phyloP scores from a whole-genome alignment of 106 monocot species.

The Chionographis japonica region DNA sequence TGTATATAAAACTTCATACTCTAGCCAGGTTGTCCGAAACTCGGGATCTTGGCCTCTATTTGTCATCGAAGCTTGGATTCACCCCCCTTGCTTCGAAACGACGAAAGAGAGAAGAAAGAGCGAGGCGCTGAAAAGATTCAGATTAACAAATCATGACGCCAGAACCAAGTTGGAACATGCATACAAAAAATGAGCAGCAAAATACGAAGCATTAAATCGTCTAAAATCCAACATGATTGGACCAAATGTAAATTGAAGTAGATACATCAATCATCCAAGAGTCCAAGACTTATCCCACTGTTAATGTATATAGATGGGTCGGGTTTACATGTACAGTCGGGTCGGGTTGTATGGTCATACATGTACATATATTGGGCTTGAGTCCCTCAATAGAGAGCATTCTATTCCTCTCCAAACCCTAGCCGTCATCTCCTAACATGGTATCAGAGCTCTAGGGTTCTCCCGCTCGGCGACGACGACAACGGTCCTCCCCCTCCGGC shows the following conservation, averaged over 20 bases:
- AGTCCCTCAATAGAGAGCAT: no score
- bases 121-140: slow-evolving; percentile 57
- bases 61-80: slow-evolving; percentile 75
- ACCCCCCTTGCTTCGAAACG: slow-evolving; percentile 73
- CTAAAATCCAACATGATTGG: neutral
- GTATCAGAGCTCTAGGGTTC: no score
- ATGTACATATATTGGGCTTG: no score
- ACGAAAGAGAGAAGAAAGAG: slow-evolving; percentile 94
- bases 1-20: neutral
- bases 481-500: no score
- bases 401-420: no score
- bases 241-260: neutral
- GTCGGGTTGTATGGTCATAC: no score
- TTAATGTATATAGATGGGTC: no score
- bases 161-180: neutral
- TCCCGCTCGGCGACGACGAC: no score
- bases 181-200: neutral
- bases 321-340: no score
- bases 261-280: neutral
- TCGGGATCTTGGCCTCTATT: no score
- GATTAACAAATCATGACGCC: slow-evolving; percentile 4
- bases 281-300: no score
- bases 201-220: neutral
- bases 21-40: neutral
- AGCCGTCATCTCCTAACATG: no score